A percentile compares a stretch with the other conserved stretches of the same genome.
These are phyloP conservation scores for Yamadazyma siamensis DNA, from an alignment of 1,139 yeast species.

Conservation along the genomic window DNA sequence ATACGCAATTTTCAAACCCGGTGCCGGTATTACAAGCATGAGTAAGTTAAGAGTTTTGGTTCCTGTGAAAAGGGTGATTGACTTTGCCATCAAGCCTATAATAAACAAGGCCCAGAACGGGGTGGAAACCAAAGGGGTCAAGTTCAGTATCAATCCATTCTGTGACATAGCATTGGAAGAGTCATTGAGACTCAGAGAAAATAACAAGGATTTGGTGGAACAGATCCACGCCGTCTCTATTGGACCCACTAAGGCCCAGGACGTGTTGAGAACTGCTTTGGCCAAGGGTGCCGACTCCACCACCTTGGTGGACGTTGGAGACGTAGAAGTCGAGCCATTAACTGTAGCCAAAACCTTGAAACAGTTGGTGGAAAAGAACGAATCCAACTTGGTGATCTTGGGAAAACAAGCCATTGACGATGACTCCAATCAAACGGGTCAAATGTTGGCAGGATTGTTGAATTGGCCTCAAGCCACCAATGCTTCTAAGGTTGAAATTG, in stretches of 20 bases:
- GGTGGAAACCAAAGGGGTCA: constrained; percentile 86
- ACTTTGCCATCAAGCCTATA: constrained; percentile 89
- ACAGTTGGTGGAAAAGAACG: constrained; percentile 66
- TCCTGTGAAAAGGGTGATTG: constrained; percentile 93
- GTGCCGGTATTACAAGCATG: constrained; percentile 21
- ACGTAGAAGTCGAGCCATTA: constrained; percentile 77
- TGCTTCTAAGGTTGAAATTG: constrained; percentile 81
- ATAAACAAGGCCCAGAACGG: constrained; percentile 85
- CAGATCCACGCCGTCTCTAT: constrained; percentile 88
- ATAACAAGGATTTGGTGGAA: constrained; percentile 69
- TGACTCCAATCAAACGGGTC: constrained; percentile 96
- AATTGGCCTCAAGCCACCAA: constrained; percentile 98
- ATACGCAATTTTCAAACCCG: constrained; percentile 7
- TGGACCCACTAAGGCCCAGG: constrained; percentile 86
- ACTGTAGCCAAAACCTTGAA: constrained; percentile 82
- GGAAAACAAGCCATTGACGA: constrained; percentile 98
- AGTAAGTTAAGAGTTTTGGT: constrained; percentile 74
- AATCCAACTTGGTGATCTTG: constrained; percentile 74
- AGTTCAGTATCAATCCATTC: constrained; percentile 92
- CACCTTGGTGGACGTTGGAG: constrained; percentile 78
- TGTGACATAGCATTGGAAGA: constrained; percentile 97
- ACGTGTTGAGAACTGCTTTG: constrained; percentile 80
- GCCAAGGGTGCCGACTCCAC: constrained; percentile 94
- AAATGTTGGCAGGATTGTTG: constrained; percentile 89
- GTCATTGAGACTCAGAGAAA: constrained; percentile 74